Evolutionary conservation across 345 rosid genomes (phyloP), one percentile per base, ranked within the genome.

Genomic region (Euclidium syriacum): DNA sequence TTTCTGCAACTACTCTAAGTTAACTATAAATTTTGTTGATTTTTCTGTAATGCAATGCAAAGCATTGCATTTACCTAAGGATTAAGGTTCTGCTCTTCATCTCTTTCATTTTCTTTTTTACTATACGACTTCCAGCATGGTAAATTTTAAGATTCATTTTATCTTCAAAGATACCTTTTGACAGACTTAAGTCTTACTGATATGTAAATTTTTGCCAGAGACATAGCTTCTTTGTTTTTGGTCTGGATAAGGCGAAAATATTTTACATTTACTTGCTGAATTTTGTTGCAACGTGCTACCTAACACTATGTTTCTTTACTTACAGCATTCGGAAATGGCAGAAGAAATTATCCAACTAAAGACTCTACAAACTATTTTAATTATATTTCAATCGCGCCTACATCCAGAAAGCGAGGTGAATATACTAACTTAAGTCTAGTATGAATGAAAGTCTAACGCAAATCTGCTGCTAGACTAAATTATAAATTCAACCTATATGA

Each of bases 291-390:
- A 35, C 49, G 47, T 6, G 41, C 52, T 52, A 34, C 64, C 67
- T 80, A 51, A 52, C 32, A 6, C 50, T 1, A 14, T 62, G 36
- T 64, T 65, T 72, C 59, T 41, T 38, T 56, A 65, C 42, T 32
- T 69, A 80, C 90, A 92, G 98, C 99, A 94, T 81, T 83, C 95
- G 38, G 97, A 90, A 76, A 94, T 94, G 86, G 56, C 84, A 30
- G 99, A 94, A 26, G 99, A 94, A 78, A 94, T 58, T 72, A 85
- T 94, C 59, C 99, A 94, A 64, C 79, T 94, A 34, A 94, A 90
- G 85, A 90, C 97, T 22, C 76, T 94, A 52, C 99, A 94, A 74
- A 90, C 99, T 43, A 84, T 94, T 73, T 76, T 94, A 52, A 94
- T 87, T 44, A 84, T 94, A 73, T 91, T 94, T 61, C 99, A 94